Evolutionary conservation across 1,284 basidiomycete genomes (phyloP).

Genomic region (Fomitopsis pinicola): DNA sequence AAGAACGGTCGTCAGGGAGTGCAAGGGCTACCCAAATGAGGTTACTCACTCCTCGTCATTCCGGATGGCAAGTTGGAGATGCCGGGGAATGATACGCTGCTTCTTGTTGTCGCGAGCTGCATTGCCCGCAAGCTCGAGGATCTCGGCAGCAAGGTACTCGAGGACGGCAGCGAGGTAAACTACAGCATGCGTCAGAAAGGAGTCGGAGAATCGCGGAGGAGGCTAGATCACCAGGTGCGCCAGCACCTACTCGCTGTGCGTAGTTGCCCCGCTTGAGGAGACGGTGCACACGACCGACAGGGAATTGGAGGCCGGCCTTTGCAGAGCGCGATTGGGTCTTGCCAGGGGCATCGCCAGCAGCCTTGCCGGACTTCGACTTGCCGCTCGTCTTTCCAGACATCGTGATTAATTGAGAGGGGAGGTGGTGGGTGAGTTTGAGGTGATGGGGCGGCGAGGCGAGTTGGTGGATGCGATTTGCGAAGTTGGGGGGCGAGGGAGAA

Average conservation of each 20-base stretch:
- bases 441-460: conserved; percentile 2
- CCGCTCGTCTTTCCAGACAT: conserved; percentile 60
- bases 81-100: conserved; percentile 85
- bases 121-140: conserved; percentile 85
- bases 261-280: conserved; percentile 88
- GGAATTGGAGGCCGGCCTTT: conserved; percentile 83
- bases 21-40: background rate
- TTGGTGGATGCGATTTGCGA: conserved; percentile 10
- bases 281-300: conserved; percentile 91
- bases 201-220: background rate
- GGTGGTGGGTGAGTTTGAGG: conserved; percentile 1
- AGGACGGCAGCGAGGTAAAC: conserved; percentile 86
- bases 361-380: conserved; percentile 60
- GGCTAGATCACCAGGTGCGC: conserved; percentile 61
- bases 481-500: conserved; percentile 6
- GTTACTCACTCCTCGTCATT: conserved; percentile 72
- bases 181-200: conserved; percentile 21
- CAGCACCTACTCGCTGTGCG: conserved; percentile 75
- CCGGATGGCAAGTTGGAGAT: conserved; percentile 85
- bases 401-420: conserved; percentile 14
- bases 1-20: background rate
- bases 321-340: conserved; percentile 74
- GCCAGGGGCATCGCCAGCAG: conserved; percentile 40
- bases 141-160: conserved; percentile 84
- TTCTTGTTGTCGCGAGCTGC: conserved; percentile 80